A percentile compares a stretch with the other conserved stretches of the same genome.
These are phyloP conservation scores for Cydonia oblonga DNA, from an alignment of 331 rosid species.

Conservation along the genomic window DNA sequence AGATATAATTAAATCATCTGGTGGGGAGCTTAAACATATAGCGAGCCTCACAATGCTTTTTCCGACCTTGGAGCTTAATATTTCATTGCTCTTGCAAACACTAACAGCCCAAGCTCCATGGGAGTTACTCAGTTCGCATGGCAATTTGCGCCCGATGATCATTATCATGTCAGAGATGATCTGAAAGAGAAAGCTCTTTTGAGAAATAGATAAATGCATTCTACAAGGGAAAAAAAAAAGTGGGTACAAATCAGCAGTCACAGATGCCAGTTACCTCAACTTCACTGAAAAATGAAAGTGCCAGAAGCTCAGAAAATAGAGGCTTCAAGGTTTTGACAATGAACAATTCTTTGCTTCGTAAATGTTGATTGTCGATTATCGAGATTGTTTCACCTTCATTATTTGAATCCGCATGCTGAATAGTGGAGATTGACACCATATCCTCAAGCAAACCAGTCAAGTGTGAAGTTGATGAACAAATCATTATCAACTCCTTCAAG, in stretches of 20 bases:
- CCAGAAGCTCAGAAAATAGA: slow-evolving; percentile 21
- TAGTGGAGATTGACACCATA: slow-evolving; percentile 10
- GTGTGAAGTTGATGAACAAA: slow-evolving; percentile 5
- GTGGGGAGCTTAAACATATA: slow-evolving; percentile 21
- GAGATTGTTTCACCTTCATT: slow-evolving; percentile 13
- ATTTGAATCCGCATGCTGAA: background rate
- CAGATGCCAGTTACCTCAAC: slow-evolving; percentile 22
- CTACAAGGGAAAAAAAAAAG: background rate
- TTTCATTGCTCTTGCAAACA: slow-evolving; percentile 19
- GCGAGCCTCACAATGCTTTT: slow-evolving; percentile 25
- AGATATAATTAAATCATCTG: slow-evolving; percentile 18
- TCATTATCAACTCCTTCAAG: slow-evolving; percentile 27
- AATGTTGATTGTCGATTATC: slow-evolving; percentile 16
- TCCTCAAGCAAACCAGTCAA: slow-evolving; percentile 29
- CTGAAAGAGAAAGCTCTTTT: slow-evolving; percentile 4
- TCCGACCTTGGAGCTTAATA: slow-evolving; percentile 21
- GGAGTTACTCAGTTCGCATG: slow-evolving; percentile 15
- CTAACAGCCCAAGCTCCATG: slow-evolving; percentile 30
- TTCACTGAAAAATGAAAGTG: slow-evolving; percentile 18
- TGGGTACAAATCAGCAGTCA: background rate
- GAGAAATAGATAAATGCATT: background rate
- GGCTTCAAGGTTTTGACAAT: slow-evolving; percentile 25
- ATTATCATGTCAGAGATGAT: slow-evolving; percentile 20
- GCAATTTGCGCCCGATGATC: slow-evolving; percentile 22
- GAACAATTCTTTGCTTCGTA: slow-evolving; percentile 22